phyloP scores from a whole-genome alignment of 805 yeast species.

The Wickerhamiella dianesei region DNA sequence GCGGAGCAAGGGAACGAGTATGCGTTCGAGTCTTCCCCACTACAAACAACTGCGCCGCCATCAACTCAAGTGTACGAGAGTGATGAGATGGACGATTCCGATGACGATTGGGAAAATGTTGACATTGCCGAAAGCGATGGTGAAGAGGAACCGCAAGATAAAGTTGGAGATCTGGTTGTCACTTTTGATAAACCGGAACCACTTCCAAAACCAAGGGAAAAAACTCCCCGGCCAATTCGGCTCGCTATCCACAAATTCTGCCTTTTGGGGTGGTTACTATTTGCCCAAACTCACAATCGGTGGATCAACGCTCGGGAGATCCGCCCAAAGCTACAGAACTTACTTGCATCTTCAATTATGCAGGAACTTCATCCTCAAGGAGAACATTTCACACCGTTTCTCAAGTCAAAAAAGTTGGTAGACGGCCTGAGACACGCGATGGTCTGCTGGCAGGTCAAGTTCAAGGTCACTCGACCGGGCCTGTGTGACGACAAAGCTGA shows the following conservation, averaged over 20 bases:
- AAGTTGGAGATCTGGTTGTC: slow-evolving; percentile 3
- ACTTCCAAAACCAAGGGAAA: neutral
- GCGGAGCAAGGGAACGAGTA: neutral
- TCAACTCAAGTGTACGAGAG: slow-evolving; percentile 1
- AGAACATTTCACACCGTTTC: slow-evolving; percentile 30
- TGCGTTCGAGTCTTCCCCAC: neutral
- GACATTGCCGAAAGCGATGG: slow-evolving; percentile 10
- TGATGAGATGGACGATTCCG: slow-evolving; percentile 5
- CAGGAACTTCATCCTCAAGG: slow-evolving; percentile 37
- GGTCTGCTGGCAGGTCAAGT: slow-evolving; percentile 45
- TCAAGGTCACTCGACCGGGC: slow-evolving; percentile 33
- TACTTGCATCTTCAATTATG: slow-evolving; percentile 36
- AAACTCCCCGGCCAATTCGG: slow-evolving; percentile 45
- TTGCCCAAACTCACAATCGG: slow-evolving; percentile 52
- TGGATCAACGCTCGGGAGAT: slow-evolving; percentile 53
- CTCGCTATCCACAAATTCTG: slow-evolving; percentile 44
- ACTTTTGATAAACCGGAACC: slow-evolving; percentile 7
- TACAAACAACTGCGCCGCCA: neutral
- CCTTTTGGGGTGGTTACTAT: slow-evolving; percentile 46
- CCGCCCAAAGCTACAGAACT: slow-evolving; percentile 28
- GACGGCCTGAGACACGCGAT: slow-evolving; percentile 64
- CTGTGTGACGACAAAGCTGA: slow-evolving; percentile 20
- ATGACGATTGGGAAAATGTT: slow-evolving; percentile 20
- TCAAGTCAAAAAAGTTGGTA: slow-evolving; percentile 51
- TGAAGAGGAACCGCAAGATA: slow-evolving; percentile 1